Base-by-base conservation (phyloP, 1,139 yeast genomes). In the Sugiyamaella castrensis region DNA sequence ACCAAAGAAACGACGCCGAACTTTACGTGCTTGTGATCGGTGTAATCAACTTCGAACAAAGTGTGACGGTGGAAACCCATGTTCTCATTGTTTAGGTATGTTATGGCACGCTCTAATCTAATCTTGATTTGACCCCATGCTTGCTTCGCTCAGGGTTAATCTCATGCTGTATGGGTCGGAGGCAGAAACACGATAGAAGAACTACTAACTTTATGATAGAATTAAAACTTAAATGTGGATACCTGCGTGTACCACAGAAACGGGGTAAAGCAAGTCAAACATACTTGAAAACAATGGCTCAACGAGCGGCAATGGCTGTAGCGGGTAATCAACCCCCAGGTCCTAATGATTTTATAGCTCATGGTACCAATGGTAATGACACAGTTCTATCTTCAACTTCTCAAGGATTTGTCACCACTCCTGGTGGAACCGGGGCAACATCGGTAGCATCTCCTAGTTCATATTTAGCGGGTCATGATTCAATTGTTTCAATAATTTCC, bases 41-140 rank as follows among this genome's bases (percentile, higher is more conserved):
- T 72, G 76, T 57, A 71, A 71, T 52, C 63, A 64, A 40, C 64
- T 68, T 38, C 60, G 75, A 42, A 70, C 74, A 4, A 71, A 69
- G 50, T 71, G 75, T 54, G 72, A 71, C 48, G 75, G 75, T 1
- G 56, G 57, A 30, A 57, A 58, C 19, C 75, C 75, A 0, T 71
- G 75, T 47, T 59, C 64, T 1, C 73, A 69, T 48, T 71, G 75
- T 46, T 36, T 55, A 1, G 63, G 63, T 55, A 55, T 31, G 63
- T 51, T 29, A 12, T 28, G n/a, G n/a, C n/a, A n/a, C n/a, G n/a
- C n/a, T n/a, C n/a, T 30, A 31, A 13, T 3, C 10, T 16, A 19
- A 7, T 33, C 15, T 16, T 35, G 19, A 12, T 8, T 32, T 13
- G 11, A 6, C n/a, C 7, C 19, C 12, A 26, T 37, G 29, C 15